Evolutionary conservation across 495 filamentous ascomycete species (phyloP).

Genomic region (Hypoxylon trugodes): DNA sequence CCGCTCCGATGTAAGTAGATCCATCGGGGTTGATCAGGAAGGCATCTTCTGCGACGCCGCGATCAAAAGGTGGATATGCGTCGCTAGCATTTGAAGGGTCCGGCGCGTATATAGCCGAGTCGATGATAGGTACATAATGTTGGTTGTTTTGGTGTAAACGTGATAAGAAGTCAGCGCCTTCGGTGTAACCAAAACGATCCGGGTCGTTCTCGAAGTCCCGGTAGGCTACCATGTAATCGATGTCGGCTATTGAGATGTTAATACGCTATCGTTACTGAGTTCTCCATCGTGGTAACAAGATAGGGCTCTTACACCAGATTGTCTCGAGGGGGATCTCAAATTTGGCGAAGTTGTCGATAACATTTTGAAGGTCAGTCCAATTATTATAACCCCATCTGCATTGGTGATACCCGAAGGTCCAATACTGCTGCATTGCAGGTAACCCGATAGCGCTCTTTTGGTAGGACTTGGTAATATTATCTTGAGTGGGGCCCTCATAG

Average conservation of each 20-base stretch:
- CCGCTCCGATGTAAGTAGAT: slow-evolving; percentile 76
- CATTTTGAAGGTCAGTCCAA: slow-evolving; percentile 76
- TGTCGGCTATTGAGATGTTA: slow-evolving; percentile 77
- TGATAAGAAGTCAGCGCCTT: slow-evolving; percentile 71
- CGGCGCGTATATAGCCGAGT: slow-evolving; percentile 80
- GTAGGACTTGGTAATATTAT: slow-evolving; percentile 76
- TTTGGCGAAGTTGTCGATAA: slow-evolving; percentile 75
- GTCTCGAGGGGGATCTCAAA: slow-evolving; percentile 83
- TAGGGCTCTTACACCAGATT: slow-evolving; percentile 66
- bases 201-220: slow-evolving; percentile 80
- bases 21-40: slow-evolving; percentile 77
- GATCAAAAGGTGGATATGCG: slow-evolving; percentile 71
- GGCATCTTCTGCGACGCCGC: slow-evolving; percentile 69
- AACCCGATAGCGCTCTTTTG: slow-evolving; percentile 71
- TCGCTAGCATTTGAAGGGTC: slow-evolving; percentile 76
- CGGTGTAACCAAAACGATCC: slow-evolving; percentile 67
- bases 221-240: slow-evolving; percentile 78
- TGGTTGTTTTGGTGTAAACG: slow-evolving; percentile 71
- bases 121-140: slow-evolving; percentile 86
- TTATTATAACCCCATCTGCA: slow-evolving; percentile 85
- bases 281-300: background rate
- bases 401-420: slow-evolving; percentile 85
- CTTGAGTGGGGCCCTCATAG: slow-evolving; percentile 74
- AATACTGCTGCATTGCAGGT: slow-evolving; percentile 88
- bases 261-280: background rate